phyloP scores from a whole-genome alignment of 2,329 filamentous ascomycete genomes.

The Penicillium sp. region DNA sequence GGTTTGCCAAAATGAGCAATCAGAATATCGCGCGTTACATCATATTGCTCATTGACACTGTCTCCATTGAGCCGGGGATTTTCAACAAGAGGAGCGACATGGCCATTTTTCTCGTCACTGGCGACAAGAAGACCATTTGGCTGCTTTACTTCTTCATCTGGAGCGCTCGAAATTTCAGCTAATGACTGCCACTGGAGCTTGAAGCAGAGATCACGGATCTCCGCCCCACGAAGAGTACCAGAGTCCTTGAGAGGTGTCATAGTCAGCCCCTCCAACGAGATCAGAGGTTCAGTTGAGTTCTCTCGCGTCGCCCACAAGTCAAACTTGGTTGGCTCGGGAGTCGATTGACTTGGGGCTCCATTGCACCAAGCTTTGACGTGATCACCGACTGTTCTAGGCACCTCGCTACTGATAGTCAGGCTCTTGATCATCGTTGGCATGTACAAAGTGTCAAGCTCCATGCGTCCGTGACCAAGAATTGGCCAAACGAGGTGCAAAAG shows the following conservation, averaged over 20 bases:
- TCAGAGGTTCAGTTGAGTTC: conserved; percentile 15
- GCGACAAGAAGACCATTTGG: conserved; percentile 1
- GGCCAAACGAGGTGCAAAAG: conserved; percentile 30
- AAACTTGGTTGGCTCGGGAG: conserved; percentile 19
- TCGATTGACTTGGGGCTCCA: conserved; percentile 16
- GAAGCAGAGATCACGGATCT: conserved; percentile 19
- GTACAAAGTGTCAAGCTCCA: conserved; percentile 30
- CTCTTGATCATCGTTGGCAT: conserved; percentile 32
- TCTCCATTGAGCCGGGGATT: conserved; percentile 9
- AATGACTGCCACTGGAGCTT: conserved; percentile 22
- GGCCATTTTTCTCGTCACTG: conserved; percentile 3
- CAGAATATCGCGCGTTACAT: conserved; percentile 7
- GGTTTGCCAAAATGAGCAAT: conserved; percentile 14
- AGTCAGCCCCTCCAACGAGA: conserved; percentile 19
- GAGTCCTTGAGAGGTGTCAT: conserved; percentile 26
- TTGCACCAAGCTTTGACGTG: conserved; percentile 20
- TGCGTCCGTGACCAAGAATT: conserved; percentile 28
- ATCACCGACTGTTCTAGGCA: conserved; percentile 14
- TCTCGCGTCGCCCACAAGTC: conserved; percentile 17
- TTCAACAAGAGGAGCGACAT: conserved; percentile 1
- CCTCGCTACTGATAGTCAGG: conserved; percentile 18
- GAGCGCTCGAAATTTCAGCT: not conserved
- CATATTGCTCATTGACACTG: conserved; percentile 1
- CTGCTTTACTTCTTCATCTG: conserved; percentile 5
- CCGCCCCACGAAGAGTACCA: conserved; percentile 1